These are phyloP conservation scores for Ampelomyces quisqualis DNA, from an alignment of 2,329 filamentous ascomycete genomes.

Conservation along the genomic window DNA sequence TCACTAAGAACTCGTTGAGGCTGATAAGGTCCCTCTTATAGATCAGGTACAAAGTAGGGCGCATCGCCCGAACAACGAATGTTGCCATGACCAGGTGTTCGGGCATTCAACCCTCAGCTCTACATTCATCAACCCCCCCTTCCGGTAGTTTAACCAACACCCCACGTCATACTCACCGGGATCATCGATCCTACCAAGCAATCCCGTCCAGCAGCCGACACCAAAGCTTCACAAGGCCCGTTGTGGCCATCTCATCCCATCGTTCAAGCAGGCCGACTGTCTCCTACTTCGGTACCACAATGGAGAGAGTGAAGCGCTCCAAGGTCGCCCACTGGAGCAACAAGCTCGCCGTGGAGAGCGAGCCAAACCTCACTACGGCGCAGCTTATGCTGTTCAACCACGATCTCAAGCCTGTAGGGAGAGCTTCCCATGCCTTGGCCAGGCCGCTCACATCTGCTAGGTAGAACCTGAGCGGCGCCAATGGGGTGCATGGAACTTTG, in stretches of 20 bases:
- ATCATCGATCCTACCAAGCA: conserved; percentile 23
- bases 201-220: conserved; percentile 19
- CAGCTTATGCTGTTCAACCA: conserved; percentile 87
- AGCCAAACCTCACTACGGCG: conserved; percentile 72
- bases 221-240: conserved; percentile 23
- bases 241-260: conserved; percentile 15
- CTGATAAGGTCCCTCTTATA: too few species aligned
- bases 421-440: background rate
- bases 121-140: conserved; percentile 20
- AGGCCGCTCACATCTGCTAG: conserved; percentile 10
- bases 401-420: conserved; percentile 63
- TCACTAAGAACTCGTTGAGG: too few species aligned
- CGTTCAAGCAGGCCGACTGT: conserved; percentile 19
- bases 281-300: conserved; percentile 24
- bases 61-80: too few species aligned
- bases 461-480: conserved; percentile 77
- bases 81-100: conserved; percentile 11
- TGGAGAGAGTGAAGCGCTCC: conserved; percentile 46
- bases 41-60: too few species aligned
- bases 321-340: conserved; percentile 45
- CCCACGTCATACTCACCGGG: conserved; percentile 36
- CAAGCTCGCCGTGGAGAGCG: conserved; percentile 71
- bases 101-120: too few species aligned
- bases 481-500: conserved; percentile 87
- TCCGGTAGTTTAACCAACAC: conserved; percentile 15